Percentiles rank a stretch among this genome's conserved stretches.
phyloP scores from a whole-genome alignment of 768 basidiomycete genomes.

The Gyrodon lividus region DNA sequence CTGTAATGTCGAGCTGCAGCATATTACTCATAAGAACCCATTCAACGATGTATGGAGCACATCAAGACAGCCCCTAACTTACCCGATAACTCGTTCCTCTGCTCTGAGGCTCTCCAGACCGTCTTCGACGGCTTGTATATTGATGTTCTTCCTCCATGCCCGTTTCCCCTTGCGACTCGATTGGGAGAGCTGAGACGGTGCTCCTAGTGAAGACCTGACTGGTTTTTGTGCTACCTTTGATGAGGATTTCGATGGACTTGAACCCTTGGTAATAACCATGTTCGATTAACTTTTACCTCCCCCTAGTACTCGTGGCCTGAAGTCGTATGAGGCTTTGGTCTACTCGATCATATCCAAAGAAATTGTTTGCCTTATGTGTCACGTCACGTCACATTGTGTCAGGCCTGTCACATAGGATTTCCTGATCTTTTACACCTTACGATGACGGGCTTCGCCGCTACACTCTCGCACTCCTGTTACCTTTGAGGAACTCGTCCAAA shows the following conservation, averaged over 20 bases:
- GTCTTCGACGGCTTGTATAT: constrained; percentile 75
- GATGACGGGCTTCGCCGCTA: too few relatives aligned
- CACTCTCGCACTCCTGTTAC: too few relatives aligned
- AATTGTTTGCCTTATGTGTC: too few relatives aligned
- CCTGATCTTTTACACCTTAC: too few relatives aligned
- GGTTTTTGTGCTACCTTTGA: constrained; percentile 9
- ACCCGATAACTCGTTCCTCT: constrained; percentile 86
- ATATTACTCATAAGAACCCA: background rate
- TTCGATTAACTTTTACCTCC: background rate
- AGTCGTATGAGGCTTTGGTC: too few relatives aligned
- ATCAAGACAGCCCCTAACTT: constrained; percentile 20
- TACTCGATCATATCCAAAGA: too few relatives aligned
- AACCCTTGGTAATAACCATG: constrained; percentile 9
- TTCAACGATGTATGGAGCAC: background rate
- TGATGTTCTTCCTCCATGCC: constrained; percentile 92
- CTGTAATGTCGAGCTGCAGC: constrained; percentile 55
- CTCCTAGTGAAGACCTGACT: constrained; percentile 17
- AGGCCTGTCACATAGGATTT: too few relatives aligned
- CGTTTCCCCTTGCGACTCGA: constrained; percentile 86
- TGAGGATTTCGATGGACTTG: background rate
- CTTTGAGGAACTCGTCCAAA: too few relatives aligned
- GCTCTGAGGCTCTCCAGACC: constrained; percentile 72
- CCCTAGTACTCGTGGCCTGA: too few relatives aligned
- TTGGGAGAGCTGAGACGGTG: constrained; percentile 44
- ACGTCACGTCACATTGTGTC: too few relatives aligned